phyloP scores from a whole-genome alignment of 371 early-diverging fungal genomes.

The Mucor plumbeus region DNA sequence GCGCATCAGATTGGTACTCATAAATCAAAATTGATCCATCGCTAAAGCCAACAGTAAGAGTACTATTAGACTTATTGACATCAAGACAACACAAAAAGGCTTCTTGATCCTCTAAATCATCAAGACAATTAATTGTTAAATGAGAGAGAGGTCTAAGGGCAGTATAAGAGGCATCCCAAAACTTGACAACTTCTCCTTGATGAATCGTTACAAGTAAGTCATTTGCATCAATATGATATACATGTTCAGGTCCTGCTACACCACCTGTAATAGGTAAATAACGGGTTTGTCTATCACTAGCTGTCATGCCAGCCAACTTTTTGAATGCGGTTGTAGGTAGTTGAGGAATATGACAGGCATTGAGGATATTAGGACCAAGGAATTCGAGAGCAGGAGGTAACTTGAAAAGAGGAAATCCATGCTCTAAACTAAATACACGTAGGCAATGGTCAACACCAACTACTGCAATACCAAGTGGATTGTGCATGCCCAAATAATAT shows the following conservation, averaged over 20 bases:
- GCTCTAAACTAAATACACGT: slow-evolving; percentile 34
- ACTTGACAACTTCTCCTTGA: slow-evolving; percentile 45
- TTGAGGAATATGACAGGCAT: slow-evolving; percentile 37
- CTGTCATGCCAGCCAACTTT: slow-evolving; percentile 22
- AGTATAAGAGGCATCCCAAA: slow-evolving; percentile 64
- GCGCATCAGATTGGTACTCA: slow-evolving; percentile 17
- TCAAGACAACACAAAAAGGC: slow-evolving; percentile 43
- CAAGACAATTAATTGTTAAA: slow-evolving; percentile 38
- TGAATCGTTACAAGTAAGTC: slow-evolving; percentile 61
- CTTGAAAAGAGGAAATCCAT: slow-evolving; percentile 40
- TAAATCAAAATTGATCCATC: slow-evolving; percentile 39
- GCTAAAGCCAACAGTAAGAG: slow-evolving; percentile 45
- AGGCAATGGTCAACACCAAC: slow-evolving; percentile 46
- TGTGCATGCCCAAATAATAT: slow-evolving; percentile 47
- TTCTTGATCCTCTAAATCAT: slow-evolving; percentile 18
- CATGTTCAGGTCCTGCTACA: slow-evolving; percentile 43
- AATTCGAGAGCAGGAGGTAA: slow-evolving; percentile 56
- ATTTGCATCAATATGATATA: slow-evolving; percentile 47
- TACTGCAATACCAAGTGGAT: slow-evolving; percentile 52
- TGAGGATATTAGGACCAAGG: slow-evolving; percentile 46
- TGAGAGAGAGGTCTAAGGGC: slow-evolving; percentile 54
- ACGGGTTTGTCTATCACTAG: slow-evolving; percentile 14
- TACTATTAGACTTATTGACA: slow-evolving; percentile 39
- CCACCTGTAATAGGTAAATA: slow-evolving; percentile 60
- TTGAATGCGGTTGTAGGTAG: slow-evolving; percentile 33